phyloP scores from a whole-genome alignment of 2,329 filamentous ascomycete species.

The Fusarium redolens region DNA sequence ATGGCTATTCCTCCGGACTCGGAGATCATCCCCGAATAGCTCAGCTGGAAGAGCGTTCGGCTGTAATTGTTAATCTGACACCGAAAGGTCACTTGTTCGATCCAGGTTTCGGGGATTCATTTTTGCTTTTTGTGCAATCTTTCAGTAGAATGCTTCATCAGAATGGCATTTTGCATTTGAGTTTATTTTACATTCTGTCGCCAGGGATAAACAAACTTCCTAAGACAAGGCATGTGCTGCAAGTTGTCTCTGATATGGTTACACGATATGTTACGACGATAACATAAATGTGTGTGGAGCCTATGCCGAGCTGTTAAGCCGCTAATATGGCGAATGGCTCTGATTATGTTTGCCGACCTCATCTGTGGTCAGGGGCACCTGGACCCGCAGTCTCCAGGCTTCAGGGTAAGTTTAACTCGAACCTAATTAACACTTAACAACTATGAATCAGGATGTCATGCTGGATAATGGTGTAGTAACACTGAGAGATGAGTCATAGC shows the following conservation, averaged over 20 bases:
- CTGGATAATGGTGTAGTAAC: fast-evolving
- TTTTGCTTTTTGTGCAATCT: not conserved
- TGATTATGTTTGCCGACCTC: not conserved
- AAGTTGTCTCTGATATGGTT: fast-evolving
- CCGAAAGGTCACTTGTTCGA: slow-evolving; percentile 5
- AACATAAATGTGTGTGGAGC: fast-evolving
- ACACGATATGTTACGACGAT: fast-evolving
- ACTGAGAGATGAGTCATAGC: fast-evolving
- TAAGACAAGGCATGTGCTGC: fast-evolving
- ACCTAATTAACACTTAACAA: not conserved
- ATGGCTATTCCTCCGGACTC: slow-evolving; percentile 1
- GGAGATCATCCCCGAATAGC: slow-evolving; percentile 3
- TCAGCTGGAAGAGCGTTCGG: slow-evolving; percentile 5
- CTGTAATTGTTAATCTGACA: slow-evolving; percentile 2
- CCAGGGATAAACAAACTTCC: fast-evolving
- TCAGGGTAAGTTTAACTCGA: not conserved
- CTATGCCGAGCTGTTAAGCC: not conserved
- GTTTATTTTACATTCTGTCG: not conserved
- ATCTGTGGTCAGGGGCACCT: not conserved
- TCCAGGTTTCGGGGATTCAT: slow-evolving; percentile 2
- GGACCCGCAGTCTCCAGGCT: fast-evolving
- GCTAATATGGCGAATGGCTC: not conserved
- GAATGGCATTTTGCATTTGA: fast-evolving
- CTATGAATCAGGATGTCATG: not conserved
- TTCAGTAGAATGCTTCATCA: not conserved